These are phyloP conservation scores for Boletus reticuloceps DNA, from an alignment of 768 basidiomycete species.

Conservation along the genomic window DNA sequence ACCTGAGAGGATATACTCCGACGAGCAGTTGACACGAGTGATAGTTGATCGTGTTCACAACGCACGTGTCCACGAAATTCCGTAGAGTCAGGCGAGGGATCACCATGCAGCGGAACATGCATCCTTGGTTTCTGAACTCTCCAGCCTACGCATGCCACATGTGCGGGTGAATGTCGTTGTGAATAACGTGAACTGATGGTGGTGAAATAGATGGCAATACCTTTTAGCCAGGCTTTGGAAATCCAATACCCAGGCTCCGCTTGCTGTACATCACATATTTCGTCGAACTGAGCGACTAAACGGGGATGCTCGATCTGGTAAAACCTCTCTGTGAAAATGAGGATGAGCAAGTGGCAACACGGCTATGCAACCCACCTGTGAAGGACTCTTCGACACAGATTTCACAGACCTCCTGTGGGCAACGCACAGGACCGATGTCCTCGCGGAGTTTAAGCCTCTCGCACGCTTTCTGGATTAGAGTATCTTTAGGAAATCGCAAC, in stretches of 20 bases:
- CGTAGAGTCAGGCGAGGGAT: conserved; percentile 64
- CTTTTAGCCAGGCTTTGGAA: conserved; percentile 78
- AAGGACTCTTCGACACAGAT: conserved; percentile 58
- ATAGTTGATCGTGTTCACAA: conserved; percentile 70
- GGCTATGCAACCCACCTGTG: conserved; percentile 41
- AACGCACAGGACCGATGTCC: conserved; percentile 48
- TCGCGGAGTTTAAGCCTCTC: conserved; percentile 35
- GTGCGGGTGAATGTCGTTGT: conserved; percentile 3
- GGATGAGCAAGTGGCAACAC: neutral
- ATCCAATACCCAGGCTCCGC: conserved; percentile 61
- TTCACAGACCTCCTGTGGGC: conserved; percentile 54
- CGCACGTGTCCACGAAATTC: conserved; percentile 58
- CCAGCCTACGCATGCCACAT: conserved; percentile 58
- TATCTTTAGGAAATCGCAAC: neutral
- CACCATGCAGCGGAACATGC: conserved; percentile 55
- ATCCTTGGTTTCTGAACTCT: conserved; percentile 67
- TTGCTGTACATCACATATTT: conserved; percentile 41
- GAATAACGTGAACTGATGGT: conserved; percentile 7
- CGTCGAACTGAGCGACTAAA: conserved; percentile 58
- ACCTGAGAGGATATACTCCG: conserved; percentile 64
- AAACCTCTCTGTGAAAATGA: conserved; percentile 49
- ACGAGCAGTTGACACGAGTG: conserved; percentile 53
- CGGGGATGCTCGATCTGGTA: conserved; percentile 69
- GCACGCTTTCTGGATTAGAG: conserved; percentile 21
- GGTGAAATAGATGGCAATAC: conserved; percentile 34